Evolutionary conservation across 2,329 filamentous ascomycete genomes (phyloP).

Genomic region (Waltergamsia citrina): DNA sequence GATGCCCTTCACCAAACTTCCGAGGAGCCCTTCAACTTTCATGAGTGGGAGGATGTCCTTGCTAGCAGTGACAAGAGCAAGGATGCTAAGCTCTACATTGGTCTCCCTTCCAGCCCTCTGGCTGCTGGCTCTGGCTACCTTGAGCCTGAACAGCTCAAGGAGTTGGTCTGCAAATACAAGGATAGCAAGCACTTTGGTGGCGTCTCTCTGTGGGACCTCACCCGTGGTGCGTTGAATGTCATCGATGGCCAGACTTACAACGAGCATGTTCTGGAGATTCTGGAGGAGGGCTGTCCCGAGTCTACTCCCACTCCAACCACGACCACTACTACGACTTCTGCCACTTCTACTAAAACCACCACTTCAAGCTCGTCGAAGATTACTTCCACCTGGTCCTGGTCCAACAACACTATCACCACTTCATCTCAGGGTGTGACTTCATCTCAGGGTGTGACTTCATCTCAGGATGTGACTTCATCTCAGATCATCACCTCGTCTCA

Average conservation of each 20-base stretch:
- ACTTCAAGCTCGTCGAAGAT: constrained; percentile 5
- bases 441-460: neutral
- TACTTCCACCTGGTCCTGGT: constrained; percentile 26
- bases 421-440: neutral
- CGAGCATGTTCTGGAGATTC: constrained; percentile 23
- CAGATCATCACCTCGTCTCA: constrained; percentile 3
- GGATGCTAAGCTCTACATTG: constrained; percentile 34
- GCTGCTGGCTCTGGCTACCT: constrained; percentile 24
- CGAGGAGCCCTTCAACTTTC: constrained; percentile 29
- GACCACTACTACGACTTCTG: neutral
- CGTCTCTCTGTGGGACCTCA: constrained; percentile 35
- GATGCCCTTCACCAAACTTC: constrained; percentile 19
- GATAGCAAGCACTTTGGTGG: constrained; percentile 30
- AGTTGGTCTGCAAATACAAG: constrained; percentile 28
- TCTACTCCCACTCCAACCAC: constrained; percentile 12
- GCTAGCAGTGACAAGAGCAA: constrained; percentile 21
- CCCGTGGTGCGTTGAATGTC: constrained; percentile 19
- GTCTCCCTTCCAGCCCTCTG: constrained; percentile 23
- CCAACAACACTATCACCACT: constrained; percentile 35
- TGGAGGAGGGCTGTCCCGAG: constrained; percentile 24
- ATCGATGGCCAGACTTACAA: constrained; percentile 24
- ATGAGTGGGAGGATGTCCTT: constrained; percentile 27
- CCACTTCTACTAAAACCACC: neutral
- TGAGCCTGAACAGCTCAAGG: constrained; percentile 17
- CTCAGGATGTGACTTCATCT: neutral